phyloP scores from a whole-genome alignment of 2,329 filamentous ascomycete species.

The Sclerotinia sclerotiorum region DNA sequence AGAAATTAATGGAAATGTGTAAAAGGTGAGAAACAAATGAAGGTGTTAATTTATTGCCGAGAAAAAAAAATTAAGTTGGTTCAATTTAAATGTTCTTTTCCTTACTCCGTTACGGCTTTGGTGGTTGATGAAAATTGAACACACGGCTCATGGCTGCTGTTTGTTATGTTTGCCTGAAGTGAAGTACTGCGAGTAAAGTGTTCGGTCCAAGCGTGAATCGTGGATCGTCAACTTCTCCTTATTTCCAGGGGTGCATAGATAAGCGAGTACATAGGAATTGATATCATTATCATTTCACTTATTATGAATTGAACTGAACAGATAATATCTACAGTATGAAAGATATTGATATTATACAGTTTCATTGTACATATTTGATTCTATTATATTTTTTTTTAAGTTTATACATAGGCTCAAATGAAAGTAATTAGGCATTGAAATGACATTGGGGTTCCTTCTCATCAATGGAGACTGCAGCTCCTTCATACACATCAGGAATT shows the following conservation, averaged over 20 bases:
- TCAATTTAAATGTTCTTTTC: neutral
- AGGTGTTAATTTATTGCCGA: neutral
- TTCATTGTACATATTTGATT: no score
- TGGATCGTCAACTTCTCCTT: constrained; percentile 3
- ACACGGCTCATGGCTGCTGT: neutral
- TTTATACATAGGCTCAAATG: no score
- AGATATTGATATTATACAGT: no score
- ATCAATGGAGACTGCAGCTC: no score
- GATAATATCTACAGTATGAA: no score
- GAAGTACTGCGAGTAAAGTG: neutral
- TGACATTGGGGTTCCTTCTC: no score
- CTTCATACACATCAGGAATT: no score
- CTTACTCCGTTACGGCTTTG: neutral
- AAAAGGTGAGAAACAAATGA: neutral
- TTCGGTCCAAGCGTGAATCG: neutral
- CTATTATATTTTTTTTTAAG: no score
- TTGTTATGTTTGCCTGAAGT: neutral
- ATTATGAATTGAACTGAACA: no score
- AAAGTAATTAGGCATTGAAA: no score
- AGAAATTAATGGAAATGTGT: constrained; percentile 16
- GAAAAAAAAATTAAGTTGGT: neutral
- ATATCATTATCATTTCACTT: neutral
- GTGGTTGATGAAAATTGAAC: neutral
- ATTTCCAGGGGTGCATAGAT: constrained; percentile 16
- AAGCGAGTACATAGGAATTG: constrained; percentile 14